Percentiles rank a stretch among this genome's conserved stretches.
Evolutionary conservation across 352 stramenopile species (phyloP).

Genomic region (Pythium utonaiense): DNA sequence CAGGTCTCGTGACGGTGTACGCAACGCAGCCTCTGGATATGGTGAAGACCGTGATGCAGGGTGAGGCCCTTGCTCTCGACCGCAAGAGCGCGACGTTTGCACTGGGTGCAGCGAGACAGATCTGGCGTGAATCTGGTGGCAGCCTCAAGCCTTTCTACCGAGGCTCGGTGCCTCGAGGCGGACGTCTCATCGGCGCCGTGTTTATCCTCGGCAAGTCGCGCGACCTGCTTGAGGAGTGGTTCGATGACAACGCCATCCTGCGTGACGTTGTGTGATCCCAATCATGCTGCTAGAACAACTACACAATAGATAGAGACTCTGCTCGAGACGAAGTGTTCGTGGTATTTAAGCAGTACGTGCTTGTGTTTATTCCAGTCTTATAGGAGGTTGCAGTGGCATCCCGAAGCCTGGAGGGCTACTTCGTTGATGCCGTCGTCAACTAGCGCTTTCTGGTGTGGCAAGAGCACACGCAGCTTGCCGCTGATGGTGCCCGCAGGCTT

Average conservation of each 20-base stretch:
- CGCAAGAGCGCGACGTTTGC: constrained; percentile 35
- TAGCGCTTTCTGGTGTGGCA: constrained; percentile 40
- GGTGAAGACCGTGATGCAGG: constrained; percentile 85
- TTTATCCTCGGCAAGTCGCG: constrained; percentile 80
- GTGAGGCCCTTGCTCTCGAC: constrained; percentile 50
- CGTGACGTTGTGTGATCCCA: constrained; percentile 5
- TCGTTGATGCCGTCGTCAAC: constrained; percentile 8
- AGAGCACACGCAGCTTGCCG: constrained; percentile 53
- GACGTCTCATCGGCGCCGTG: constrained; percentile 76
- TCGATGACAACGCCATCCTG: constrained; percentile 61
- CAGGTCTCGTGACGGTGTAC: constrained; percentile 69
- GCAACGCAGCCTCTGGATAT: constrained; percentile 81
- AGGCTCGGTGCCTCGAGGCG: constrained; percentile 64
- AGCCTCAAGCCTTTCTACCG: constrained; percentile 56
- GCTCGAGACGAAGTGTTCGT: too few species aligned
- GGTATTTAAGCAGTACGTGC: too few species aligned
- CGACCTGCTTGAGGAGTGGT: constrained; percentile 63
- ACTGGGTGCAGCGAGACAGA: constrained; percentile 36
- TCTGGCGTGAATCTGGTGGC: constrained; percentile 47
- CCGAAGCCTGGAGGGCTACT: constrained; percentile 26
- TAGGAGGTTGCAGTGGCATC: constrained; percentile 53
- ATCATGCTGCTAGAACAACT: not conserved
- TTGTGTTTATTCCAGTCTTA: constrained; percentile 22
- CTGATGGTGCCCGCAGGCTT: constrained; percentile 48
- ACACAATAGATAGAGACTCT: not conserved